Base-by-base conservation (phyloP, 225 moss, liverwort and hornwort genomes). In the Bryum argenteum region DNA sequence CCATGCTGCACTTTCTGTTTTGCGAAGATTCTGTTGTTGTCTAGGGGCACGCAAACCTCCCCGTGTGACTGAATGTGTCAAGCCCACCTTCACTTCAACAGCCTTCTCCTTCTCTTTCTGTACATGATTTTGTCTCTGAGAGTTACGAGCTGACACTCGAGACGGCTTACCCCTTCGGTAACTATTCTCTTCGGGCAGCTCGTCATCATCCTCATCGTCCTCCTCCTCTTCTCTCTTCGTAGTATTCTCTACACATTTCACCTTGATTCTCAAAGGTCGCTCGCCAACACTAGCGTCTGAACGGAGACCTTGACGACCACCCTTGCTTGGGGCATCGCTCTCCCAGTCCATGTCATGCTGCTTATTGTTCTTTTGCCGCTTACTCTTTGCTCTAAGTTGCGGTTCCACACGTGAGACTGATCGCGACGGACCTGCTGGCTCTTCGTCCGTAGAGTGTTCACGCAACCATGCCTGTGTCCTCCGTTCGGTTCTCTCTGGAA, bases 1-100 rank as follows among this genome's bases (percentile, higher is more conserved):
- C 98, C 98, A 98, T 10, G 89, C 71, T 58, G 84, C 53, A 72
- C 77, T 88, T 60, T 84, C 80, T 16, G 79, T 79, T 81, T 79
- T 81, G 73, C 87, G 85, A 77, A 48, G 79, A 71, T 64, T 78
- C 77, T 72, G 77, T 71, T 72, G 77, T 71, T 70, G 77, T 71
- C 67, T 77, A 22, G 71, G 58, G 48, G 65, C 79, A 82, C 68
- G 88, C 88, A 77, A 86, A 39, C 81, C 79, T 54, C 81, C 77
- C 10, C 86, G 82, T 44, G 77, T 74, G 48, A 77, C 66, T 42
- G 79, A 74, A 77, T 71, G 70, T 54, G 82, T 42, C 55, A 82
- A 42, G 42, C 74, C 85, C 71, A 85, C 79, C 63, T 82, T 82
- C 40, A 78, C 79, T 54, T 81, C 83, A 33, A 79, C 60, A 11